phyloP scores from a whole-genome alignment of 345 rosid genomes.

The Dovyalis caffra region DNA sequence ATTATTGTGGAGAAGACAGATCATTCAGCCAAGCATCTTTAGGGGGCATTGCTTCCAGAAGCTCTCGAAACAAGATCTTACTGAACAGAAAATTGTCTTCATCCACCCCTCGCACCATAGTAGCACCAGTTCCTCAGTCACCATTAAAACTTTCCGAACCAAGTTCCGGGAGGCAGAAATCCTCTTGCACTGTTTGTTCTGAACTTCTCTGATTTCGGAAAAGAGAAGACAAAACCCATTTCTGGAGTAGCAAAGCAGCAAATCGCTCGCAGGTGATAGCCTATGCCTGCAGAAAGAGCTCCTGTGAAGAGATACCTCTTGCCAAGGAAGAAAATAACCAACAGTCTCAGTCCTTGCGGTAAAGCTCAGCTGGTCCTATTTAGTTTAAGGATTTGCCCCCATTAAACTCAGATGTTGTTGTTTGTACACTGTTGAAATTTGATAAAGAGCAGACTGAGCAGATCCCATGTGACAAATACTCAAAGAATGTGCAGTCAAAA shows the following conservation, averaged over 20 bases:
- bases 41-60: constrained; percentile 50
- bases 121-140: constrained; percentile 54
- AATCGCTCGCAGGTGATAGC: constrained; percentile 60
- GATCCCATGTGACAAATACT: constrained; percentile 31
- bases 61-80: constrained; percentile 44
- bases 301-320: constrained; percentile 51
- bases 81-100: constrained; percentile 52
- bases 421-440: constrained; percentile 49
- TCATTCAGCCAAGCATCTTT: constrained; percentile 38
- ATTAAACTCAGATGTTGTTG: constrained; percentile 42
- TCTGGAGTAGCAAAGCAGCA: constrained; percentile 53
- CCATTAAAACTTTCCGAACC: constrained; percentile 54
- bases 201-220: constrained; percentile 77
- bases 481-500: constrained; percentile 37
- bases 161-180: constrained; percentile 62
- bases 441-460: constrained; percentile 59
- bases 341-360: constrained; percentile 52
- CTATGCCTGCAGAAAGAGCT: constrained; percentile 60
- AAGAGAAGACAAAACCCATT: constrained; percentile 79
- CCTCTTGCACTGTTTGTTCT: constrained; percentile 80
- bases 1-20: constrained; percentile 43
- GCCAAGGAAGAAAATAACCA: constrained; percentile 65
- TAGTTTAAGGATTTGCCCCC: constrained; percentile 58
- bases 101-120: constrained; percentile 55
- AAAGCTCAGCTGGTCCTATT: constrained; percentile 51